These are phyloP conservation scores for Leucoagaricus sp. DNA, from an alignment of 1,284 basidiomycete genomes.

Conservation along the genomic window DNA sequence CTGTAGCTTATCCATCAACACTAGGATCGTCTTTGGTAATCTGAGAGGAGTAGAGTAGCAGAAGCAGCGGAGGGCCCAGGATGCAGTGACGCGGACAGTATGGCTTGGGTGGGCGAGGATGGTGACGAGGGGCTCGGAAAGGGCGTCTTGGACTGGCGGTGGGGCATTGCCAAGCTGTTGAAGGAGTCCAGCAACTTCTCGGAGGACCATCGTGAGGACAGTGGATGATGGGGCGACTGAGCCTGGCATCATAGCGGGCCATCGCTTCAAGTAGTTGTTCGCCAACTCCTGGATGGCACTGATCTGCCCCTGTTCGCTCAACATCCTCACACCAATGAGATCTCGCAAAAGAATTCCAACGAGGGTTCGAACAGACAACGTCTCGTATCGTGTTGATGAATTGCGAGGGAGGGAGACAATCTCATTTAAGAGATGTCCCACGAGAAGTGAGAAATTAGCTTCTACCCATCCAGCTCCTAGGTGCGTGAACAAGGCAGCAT, in stretches of 20 bases:
- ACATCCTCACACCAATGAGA: conserved; percentile 84
- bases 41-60: conserved; percentile 87
- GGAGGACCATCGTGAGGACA: conserved; percentile 76
- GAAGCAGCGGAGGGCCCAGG: conserved; percentile 89
- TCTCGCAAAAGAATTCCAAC: conserved; percentile 82
- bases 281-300: conserved; percentile 87
- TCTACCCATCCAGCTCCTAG: conserved; percentile 86
- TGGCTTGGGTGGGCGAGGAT: conserved; percentile 89
- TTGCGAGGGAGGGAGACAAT: conserved; percentile 64
- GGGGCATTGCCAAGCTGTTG: conserved; percentile 93
- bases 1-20: conserved; percentile 78
- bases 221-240: conserved; percentile 72
- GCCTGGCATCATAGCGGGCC: conserved; percentile 92
- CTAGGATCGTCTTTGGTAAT: conserved; percentile 77
- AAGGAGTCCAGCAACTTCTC: conserved; percentile 85
- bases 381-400: conserved; percentile 69
- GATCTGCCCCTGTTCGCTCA: conserved; percentile 94
- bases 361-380: conserved; percentile 71
- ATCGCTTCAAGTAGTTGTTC: conserved; percentile 81
- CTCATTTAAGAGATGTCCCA: conserved; percentile 80
- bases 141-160: conserved; percentile 86
- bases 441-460: conserved; percentile 77
- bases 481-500: conserved; percentile 74
- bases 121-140: conserved; percentile 85
- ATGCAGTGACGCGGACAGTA: conserved; percentile 81